These are phyloP conservation scores for Pholiota microspora DNA, from an alignment of 768 basidiomycete genomes.

Conservation along the genomic window DNA sequence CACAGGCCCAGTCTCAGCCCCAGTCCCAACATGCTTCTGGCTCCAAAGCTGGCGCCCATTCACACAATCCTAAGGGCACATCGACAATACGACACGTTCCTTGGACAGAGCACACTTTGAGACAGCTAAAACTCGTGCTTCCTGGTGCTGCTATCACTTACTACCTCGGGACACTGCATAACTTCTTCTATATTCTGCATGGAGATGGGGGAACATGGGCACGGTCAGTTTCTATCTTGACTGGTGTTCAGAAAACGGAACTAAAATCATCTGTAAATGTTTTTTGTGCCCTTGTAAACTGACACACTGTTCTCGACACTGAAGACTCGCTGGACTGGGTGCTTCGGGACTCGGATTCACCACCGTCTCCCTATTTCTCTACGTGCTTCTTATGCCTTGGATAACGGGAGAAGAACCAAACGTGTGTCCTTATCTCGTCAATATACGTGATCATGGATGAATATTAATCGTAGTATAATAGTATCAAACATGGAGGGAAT, in stretches of 20 bases:
- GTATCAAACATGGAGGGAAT: conserved; percentile 76
- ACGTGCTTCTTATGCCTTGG: conserved; percentile 67
- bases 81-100: conserved; percentile 21
- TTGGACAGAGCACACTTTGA: conserved; percentile 48
- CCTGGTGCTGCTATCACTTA: conserved; percentile 68
- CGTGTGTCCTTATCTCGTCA: conserved; percentile 39
- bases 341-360: conserved; percentile 54
- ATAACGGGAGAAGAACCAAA: conserved; percentile 66
- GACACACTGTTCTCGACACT: not conserved
- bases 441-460: not conserved
- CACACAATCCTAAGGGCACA: not conserved
- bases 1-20: not conserved
- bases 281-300: not conserved
- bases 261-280: not conserved
- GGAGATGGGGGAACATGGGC: conserved; percentile 45
- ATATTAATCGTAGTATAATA: conserved; percentile 22
- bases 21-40: not conserved
- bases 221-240: conserved; percentile 40
- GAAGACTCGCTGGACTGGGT: conserved; percentile 41
- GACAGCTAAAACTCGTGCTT: conserved; percentile 73
- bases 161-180: conserved; percentile 53
- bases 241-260: too few relatives aligned
- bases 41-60: not conserved
- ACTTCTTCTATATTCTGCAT: conserved; percentile 44
- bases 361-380: conserved; percentile 72